Conservation (phyloP, 2,329 filamentous ascomycete species). For the Cladosporium sp. region DNA sequence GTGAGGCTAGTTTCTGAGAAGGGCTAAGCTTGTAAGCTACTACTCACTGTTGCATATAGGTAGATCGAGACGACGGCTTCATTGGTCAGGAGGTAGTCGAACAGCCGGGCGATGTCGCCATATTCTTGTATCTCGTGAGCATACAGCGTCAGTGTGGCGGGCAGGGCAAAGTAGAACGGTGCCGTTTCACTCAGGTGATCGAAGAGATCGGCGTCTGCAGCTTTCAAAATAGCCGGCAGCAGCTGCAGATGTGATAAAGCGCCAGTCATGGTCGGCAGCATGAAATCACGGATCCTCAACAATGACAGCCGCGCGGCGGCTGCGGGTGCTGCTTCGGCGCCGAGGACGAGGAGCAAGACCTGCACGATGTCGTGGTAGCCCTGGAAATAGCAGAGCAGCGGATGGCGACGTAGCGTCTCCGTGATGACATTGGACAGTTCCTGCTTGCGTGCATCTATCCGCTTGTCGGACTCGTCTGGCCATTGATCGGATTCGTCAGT, state of each 20-base stretch:
- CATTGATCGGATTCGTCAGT: background rate
- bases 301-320: conserved; percentile 81
- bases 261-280: conserved; percentile 84
- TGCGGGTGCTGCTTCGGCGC: conserved; percentile 59
- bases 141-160: conserved; percentile 93
- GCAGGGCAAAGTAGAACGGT: conserved; percentile 82
- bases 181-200: conserved; percentile 60
- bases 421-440: conserved; percentile 81
- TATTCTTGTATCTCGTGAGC: conserved; percentile 94
- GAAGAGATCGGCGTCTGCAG: conserved; percentile 71
- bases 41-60: conserved; percentile 69
- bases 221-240: conserved; percentile 76
- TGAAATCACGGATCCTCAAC: conserved; percentile 92
- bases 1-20: background rate
- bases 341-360: conserved; percentile 85
- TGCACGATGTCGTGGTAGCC: conserved; percentile 99
- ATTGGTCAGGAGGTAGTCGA: conserved; percentile 85
- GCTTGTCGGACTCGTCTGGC: conserved; percentile 66
- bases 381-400: conserved; percentile 92
- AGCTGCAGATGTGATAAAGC: conserved; percentile 84
- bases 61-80: conserved; percentile 91
- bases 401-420: conserved; percentile 75
- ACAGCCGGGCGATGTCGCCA: conserved; percentile 82
- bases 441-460: conserved; percentile 70
- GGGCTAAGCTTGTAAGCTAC: background rate